Evolutionary conservation across 805 yeast genomes (phyloP).

Genomic region (Candida cerambycidarum): DNA sequence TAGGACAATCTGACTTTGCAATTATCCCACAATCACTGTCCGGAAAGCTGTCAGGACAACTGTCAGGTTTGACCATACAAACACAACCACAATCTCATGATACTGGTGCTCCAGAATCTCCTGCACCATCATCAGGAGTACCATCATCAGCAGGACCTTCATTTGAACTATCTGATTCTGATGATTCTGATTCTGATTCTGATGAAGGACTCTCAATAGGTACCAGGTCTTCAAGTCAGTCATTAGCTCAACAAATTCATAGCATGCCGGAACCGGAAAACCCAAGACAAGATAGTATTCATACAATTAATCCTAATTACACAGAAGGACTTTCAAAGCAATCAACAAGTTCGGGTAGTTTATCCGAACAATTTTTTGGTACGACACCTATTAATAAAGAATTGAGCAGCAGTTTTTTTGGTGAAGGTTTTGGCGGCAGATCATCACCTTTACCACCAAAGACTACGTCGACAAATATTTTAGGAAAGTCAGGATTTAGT

Average conservation of each 20-base stretch:
- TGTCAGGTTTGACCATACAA: neutral
- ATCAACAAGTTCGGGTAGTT: conserved; percentile 41
- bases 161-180: conserved; percentile 11
- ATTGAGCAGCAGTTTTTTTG: conserved; percentile 11
- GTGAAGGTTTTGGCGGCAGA: conserved; percentile 17
- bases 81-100: neutral
- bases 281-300: conserved; percentile 18
- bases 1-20: neutral
- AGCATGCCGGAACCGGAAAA: conserved; percentile 16
- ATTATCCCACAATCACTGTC: neutral
- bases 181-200: conserved; percentile 23
- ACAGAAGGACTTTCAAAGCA: conserved; percentile 38
- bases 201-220: conserved; percentile 40
- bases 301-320: conserved; percentile 33
- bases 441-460: conserved; percentile 44
- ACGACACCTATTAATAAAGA: conserved; percentile 16
- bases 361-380: conserved; percentile 39
- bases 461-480: conserved; percentile 43
- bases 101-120: neutral
- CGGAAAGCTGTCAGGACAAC: neutral
- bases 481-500: conserved; percentile 19
- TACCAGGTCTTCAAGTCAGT: conserved; percentile 41
- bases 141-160: neutral
- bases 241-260: conserved; percentile 44
- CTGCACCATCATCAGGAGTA: neutral